phyloP scores from a whole-genome alignment of 805 yeast genomes.

The Hanseniaspora valbyensis region DNA sequence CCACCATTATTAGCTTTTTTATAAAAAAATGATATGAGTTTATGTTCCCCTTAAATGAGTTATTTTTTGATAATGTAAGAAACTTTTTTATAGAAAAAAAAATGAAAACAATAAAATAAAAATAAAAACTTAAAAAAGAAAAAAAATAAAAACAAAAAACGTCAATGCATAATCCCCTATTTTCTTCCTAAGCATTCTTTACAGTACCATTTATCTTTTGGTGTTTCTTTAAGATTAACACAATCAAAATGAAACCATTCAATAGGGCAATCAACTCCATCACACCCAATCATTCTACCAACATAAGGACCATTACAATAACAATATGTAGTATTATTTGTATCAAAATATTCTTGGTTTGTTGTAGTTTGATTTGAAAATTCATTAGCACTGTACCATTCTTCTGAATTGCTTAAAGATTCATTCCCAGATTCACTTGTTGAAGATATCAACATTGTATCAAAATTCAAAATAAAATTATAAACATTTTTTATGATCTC shows the following conservation, averaged over 20 bases:
- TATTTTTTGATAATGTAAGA: no score
- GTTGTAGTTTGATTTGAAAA: neutral
- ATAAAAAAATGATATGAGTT: no score
- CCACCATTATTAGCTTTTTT: no score
- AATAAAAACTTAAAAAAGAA: no score
- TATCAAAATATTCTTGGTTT: conserved; percentile 15
- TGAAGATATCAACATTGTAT: neutral
- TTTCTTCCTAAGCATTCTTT: conserved; percentile 8
- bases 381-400: neutral
- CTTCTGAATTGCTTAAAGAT: neutral
- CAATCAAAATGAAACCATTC: conserved; percentile 80
- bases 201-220: conserved; percentile 61
- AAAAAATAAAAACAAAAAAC: neutral
- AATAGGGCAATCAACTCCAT: conserved; percentile 54
- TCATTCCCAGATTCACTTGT: neutral
- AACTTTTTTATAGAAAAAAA: no score
- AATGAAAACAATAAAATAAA: no score
- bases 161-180: neutral
- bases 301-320: conserved; percentile 36
- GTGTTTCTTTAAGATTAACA: conserved; percentile 54
- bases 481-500: conserved; percentile 1
- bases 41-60: no score
- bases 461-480: neutral
- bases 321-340: conserved; percentile 33
- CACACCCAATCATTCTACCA: conserved; percentile 91